Evolutionary conservation across 345 rosid species (phyloP), one percentile per base, ranked within the genome.

Genomic region (Populus ilicifolia): DNA sequence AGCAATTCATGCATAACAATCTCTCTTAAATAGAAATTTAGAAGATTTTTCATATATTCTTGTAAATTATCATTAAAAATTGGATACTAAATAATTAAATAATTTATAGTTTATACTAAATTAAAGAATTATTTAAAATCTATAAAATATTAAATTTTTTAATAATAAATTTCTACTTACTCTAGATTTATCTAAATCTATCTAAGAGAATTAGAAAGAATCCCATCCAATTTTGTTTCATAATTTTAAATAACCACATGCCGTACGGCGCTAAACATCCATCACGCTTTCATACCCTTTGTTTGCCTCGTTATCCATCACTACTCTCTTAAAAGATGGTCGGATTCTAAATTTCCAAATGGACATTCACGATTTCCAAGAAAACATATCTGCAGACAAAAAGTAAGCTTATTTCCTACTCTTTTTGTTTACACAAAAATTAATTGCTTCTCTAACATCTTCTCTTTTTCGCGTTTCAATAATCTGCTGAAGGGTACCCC

Each of bases 1-100:
- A 33, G 0, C 35, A 27, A 1, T 27, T 27, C 1, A 27, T 27
- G 29, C 29, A 33, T 33, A 33, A 33, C 35, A 33, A 33, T 33
- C 0, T 33, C 35, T 33, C 5, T 2, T 3, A 33, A 33, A 33
- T 33, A 33, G 35, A 33, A 5, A 3, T 33, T 33, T 33, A 33
- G 5, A 33, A 33, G 5, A 33, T 3, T 3, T 30, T 33, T 4
- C 0, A 33, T 0, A 4, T 0, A 0, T 33, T 33, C 0, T 33
- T 33, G 35, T 33, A 0, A 0, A 33, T 33, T 33, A 33, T 0
- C 5, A 33, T 3, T 33, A 33, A 4, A 33, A 0, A 33, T 0
- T 0, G 35, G 0, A 33, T 0, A 33, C 3, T 3, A 0, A 0
- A 33, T 33, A 33, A 33, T 33, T 33, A 0, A 4, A 33, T 33